Conservation (phyloP, 305 asterid species). For the Petunia hybrid region DNA sequence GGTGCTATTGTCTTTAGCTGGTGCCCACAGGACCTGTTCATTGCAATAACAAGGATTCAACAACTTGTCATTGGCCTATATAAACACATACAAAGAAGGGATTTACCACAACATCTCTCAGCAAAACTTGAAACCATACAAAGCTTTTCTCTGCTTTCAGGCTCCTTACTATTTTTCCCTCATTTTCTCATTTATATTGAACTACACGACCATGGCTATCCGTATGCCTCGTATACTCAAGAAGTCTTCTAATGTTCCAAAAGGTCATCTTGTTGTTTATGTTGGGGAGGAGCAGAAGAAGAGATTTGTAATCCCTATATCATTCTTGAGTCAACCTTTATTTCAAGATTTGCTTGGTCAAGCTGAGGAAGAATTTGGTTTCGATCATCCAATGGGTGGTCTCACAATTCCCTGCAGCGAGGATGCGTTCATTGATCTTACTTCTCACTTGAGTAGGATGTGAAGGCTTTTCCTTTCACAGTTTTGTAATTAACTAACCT, state of each 20-base stretch:
- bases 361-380: background rate
- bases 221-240: background rate
- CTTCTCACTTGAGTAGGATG: conserved; percentile 29
- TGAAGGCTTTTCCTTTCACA: background rate
- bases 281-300: background rate
- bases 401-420: conserved; percentile 17
- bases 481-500: background rate
- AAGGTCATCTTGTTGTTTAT: conserved; percentile 6
- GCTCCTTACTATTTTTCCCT: background rate
- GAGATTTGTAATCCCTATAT: conserved; percentile 18
- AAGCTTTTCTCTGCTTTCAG: conserved; percentile 15
- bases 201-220: background rate
- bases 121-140: background rate
- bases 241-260: conserved; percentile 7
- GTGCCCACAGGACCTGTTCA: background rate
- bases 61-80: background rate
- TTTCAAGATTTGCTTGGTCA: background rate
- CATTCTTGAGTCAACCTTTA: conserved; percentile 16
- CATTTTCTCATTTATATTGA: background rate
- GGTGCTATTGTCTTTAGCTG: conserved; percentile 6
- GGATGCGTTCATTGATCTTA: conserved; percentile 32
- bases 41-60: background rate
- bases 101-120: conserved; percentile 8
- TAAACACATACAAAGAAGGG: background rate
- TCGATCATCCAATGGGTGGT: background rate